These are phyloP conservation scores for Hanseniaspora uvarum DNA, from an alignment of 1,139 yeast species.

Conservation along the genomic window DNA sequence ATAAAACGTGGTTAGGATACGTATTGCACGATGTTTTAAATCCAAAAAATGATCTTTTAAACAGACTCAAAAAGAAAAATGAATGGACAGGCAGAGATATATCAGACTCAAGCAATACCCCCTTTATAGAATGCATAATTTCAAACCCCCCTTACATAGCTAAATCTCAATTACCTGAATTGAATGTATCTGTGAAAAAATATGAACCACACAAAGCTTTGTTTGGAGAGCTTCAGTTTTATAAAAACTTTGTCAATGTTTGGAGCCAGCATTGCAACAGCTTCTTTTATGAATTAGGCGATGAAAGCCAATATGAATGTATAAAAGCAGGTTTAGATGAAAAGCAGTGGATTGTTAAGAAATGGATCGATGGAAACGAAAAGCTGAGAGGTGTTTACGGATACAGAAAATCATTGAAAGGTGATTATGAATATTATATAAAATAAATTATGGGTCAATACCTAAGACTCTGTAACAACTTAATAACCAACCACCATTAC, in stretches of 20 bases:
- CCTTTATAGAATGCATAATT: constrained; percentile 42
- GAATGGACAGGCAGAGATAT: constrained; percentile 3
- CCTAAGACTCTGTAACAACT: constrained; percentile 78
- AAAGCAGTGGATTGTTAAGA: constrained; percentile 27
- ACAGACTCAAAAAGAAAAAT: constrained; percentile 4
- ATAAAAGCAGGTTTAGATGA: constrained; percentile 20
- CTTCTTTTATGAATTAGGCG: constrained; percentile 40
- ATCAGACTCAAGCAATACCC: not conserved
- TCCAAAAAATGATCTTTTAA: not conserved
- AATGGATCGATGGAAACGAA: constrained; percentile 30
- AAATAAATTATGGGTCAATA: constrained; percentile 29
- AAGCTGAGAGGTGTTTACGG: constrained; percentile 33
- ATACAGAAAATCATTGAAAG: constrained; percentile 18
- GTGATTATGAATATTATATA: constrained; percentile 22
- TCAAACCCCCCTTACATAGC: constrained; percentile 85
- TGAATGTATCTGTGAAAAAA: constrained; percentile 43
- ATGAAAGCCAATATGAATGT: constrained; percentile 28
- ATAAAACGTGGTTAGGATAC: constrained; percentile 13
- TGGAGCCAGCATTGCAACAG: constrained; percentile 27
- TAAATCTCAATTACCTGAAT: constrained; percentile 33
- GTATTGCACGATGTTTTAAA: not conserved
- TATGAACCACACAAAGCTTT: constrained; percentile 75
- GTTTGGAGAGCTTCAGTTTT: constrained; percentile 66
- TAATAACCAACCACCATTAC: constrained; percentile 82
- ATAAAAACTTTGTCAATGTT: constrained; percentile 42